Base-by-base conservation (phyloP, 495 filamentous ascomycete genomes). In the Penicillium daleae region DNA sequence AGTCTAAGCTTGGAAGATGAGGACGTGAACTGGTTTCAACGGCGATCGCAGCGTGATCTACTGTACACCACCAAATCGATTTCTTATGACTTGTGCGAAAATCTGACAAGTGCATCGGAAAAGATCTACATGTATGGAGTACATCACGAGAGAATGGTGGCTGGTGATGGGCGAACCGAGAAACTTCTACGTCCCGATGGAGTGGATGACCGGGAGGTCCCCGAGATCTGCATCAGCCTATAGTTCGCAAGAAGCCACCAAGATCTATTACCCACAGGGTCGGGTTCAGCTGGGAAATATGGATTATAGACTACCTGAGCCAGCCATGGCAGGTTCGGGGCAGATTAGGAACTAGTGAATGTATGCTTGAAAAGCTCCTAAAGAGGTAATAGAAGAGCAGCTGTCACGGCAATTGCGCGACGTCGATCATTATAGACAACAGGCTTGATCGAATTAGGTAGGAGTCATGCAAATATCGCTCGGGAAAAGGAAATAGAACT, bases 401-500 rank as follows among this genome's bases (percentile, higher is more conserved):
- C 51, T 54, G 51, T 54, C 51, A 54, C 51, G 51, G 40, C 40
- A 33, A 12, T 57, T 35, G 26, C n/a, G 29, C 46, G 29, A 40
- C 24, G 32, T 35, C 27, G 53, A 57, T 42, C 40, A 22, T 49
- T 24, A n/a, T 50, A 56, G 32, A 15, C 1, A 12, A 51, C 53
- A 26, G 37, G 44, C 12, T 29, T 56, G 32, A 44, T 56, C 39
- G 32, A 22, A 46, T 22, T 12, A 46, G 42, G 42, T 19, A 29
- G 32, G 13, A 63, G 31, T 48, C 40, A 26, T 29, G 44, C 44
- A 44, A 26, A 46, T 32, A 58, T 19, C 49, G 33, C 61, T 57
- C 61, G 24, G 29, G 51, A 57, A 33, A 57, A 61, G n/a, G 50
- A 58, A 56, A 59, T 26, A 19, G 29, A 57, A 24, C 46, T 50